Base-by-base conservation (phyloP, 768 basidiomycete genomes). In the Kockovaella imperatae region DNA sequence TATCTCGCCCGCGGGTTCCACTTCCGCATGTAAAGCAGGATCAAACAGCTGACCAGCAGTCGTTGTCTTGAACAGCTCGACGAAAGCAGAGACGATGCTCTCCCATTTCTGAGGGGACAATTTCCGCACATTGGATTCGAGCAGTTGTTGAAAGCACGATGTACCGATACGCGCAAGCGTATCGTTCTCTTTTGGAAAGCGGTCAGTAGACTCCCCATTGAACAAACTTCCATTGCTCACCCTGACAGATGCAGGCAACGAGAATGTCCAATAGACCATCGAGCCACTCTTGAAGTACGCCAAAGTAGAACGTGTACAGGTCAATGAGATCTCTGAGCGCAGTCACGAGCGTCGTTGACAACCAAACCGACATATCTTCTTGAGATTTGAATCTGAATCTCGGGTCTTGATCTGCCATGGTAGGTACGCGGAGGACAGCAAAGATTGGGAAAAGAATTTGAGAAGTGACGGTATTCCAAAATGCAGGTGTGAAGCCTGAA, bases 311-410 rank as follows among this genome's bases (percentile, higher is more conserved):
- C 1, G 95, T 91, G 68, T 91, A 99, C 18, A 99, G 79, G 65
- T 93, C 88, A 50, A 99, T 86, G 53, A 97, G 77, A 71, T 96
- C 86, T 36, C 95, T 82, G 38, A 99, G 78, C 0, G 95, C 95
- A 67, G 96, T 90, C 42, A 97, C 95, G 86, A 99, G 90, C 2
- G 95, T 99, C 13, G 95, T 95, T 21, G 90, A 96, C 38, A 99
- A 73, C 95, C 95, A 99, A 23, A 99, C 90, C 60, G 89, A 95
- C 89, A 97, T 93, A 59, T 97, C 95, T 65, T 97, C 95, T 62
- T 95, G 89, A 4, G 89, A 91, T 69, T 78, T 86, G 75, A 96
- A 97, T 17, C 93, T 35, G 25, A 57, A 28, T 20, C 35, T 23
- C 18, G 49, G 5, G 35, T 31, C 26, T 23, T 52, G 35, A 23